These are phyloP conservation scores for Pythium monospermum DNA, from an alignment of 352 stramenopile species.

Conservation along the genomic window DNA sequence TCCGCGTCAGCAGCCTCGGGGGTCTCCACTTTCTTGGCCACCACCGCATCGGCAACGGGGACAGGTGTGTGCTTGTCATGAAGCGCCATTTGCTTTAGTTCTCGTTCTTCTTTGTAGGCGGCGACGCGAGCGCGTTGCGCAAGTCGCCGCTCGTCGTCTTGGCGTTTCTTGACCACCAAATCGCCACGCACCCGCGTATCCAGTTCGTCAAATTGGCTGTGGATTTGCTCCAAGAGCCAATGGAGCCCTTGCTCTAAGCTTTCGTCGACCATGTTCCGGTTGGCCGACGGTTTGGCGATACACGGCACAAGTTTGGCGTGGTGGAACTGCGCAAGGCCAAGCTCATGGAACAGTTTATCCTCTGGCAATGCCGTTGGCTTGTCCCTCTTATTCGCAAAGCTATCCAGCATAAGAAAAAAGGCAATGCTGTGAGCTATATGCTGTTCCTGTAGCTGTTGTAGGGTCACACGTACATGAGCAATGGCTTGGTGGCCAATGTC, in stretches of 20 bases:
- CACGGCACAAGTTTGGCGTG: constrained; percentile 45
- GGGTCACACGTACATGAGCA: constrained; percentile 76
- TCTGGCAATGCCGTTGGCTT: constrained; percentile 34
- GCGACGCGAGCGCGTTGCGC: constrained; percentile 60
- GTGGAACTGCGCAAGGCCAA: constrained; percentile 34
- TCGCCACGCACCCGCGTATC: constrained; percentile 44
- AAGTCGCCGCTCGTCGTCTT: constrained; percentile 47
- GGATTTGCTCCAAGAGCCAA: constrained; percentile 69
- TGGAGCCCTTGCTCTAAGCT: constrained; percentile 56
- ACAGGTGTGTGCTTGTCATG: constrained; percentile 36
- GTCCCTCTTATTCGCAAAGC: constrained; percentile 79
- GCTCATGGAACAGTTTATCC: constrained; percentile 27
- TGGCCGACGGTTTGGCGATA: constrained; percentile 54
- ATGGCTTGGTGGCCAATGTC: constrained; percentile 51
- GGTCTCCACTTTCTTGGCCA: constrained; percentile 7
- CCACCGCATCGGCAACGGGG: neutral
- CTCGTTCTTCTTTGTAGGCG: constrained; percentile 69
- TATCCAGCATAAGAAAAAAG: constrained; percentile 10
- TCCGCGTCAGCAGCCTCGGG: constrained; percentile 33
- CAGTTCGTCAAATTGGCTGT: constrained; percentile 43
- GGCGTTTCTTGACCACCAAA: constrained; percentile 46
- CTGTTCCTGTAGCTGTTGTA: no score
- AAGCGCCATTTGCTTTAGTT: constrained; percentile 48
- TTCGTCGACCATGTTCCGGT: constrained; percentile 49
- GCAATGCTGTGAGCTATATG: no score